These are phyloP conservation scores for Beta lomatogona DNA, from an alignment of 179 eudicot genomes.

Conservation along the genomic window DNA sequence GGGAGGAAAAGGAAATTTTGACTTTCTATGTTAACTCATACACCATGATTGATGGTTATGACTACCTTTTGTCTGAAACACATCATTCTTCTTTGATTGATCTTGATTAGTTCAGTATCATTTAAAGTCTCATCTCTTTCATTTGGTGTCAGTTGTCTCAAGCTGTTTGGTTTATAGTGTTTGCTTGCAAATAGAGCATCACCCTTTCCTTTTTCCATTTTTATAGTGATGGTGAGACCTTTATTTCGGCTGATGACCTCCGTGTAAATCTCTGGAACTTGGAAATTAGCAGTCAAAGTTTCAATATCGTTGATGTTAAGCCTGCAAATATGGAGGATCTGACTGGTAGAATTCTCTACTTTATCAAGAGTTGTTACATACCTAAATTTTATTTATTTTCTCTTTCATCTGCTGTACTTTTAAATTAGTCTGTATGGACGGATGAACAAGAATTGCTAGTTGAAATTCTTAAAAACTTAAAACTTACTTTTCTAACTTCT, in stretches of 20 bases:
- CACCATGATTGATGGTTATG: background rate
- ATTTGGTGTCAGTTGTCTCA: background rate
- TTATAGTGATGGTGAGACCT: slow-evolving; percentile 76
- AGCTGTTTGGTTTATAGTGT: background rate
- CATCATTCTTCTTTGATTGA: background rate
- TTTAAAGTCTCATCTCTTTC: too few relatives aligned
- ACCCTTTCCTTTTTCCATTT: background rate
- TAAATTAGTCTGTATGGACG: background rate
- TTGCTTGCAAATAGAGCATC: background rate
- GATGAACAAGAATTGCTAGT: background rate
- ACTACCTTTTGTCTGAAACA: background rate
- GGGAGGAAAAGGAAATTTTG: background rate
- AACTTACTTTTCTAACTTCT: background rate
- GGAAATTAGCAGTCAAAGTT: slow-evolving; percentile 73
- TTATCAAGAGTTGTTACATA: background rate
- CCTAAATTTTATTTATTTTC: background rate
- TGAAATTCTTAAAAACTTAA: background rate
- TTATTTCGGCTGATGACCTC: slow-evolving; percentile 75
- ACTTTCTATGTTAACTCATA: too few relatives aligned
- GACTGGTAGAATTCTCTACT: slow-evolving; percentile 45
- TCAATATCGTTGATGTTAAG: slow-evolving; percentile 73
- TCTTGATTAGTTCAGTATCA: background rate
- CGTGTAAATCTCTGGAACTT: slow-evolving; percentile 80
- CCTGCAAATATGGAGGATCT: slow-evolving; percentile 80
- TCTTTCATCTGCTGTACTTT: background rate